These are phyloP conservation scores for Talaromyces atroroseus DNA, from an alignment of 2,329 filamentous ascomycete species.

Conservation along the genomic window DNA sequence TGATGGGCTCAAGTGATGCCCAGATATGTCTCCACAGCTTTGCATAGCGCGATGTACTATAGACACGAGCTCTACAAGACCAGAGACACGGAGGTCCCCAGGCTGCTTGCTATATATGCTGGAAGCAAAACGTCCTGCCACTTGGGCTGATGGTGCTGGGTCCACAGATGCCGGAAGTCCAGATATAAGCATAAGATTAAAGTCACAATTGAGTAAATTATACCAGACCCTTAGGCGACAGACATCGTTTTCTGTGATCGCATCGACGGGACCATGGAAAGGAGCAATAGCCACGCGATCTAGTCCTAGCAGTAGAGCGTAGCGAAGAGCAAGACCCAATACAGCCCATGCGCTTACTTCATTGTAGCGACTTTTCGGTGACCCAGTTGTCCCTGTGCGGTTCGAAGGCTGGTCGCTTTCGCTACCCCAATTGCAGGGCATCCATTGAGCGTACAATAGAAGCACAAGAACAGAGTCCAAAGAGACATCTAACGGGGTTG, in stretches of 20 bases:
- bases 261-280: constrained; percentile 9
- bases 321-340: constrained; percentile 19
- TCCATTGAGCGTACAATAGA: constrained; percentile 22
- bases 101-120: constrained; percentile 15
- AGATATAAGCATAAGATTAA: constrained; percentile 20
- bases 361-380: constrained; percentile 17
- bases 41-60: constrained; percentile 17
- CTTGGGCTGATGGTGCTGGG: constrained; percentile 14
- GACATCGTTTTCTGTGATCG: constrained; percentile 15
- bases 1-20: constrained; percentile 14
- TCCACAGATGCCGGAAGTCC: constrained; percentile 20
- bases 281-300: constrained; percentile 14
- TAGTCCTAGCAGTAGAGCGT: constrained; percentile 17
- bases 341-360: constrained; percentile 21
- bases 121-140: constrained; percentile 15
- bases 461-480: constrained; percentile 19
- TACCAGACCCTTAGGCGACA: constrained; percentile 18
- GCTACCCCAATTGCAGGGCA: constrained; percentile 17
- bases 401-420: background rate
- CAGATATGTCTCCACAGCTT: constrained; percentile 18
- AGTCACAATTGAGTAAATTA: constrained; percentile 21
- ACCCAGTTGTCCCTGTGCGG: background rate
- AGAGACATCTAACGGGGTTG: constrained; percentile 18
- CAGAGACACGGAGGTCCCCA: constrained; percentile 18
- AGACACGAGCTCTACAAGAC: constrained; percentile 18